phyloP scores from a whole-genome alignment of 139 green algal species.

The Tetraselmis striata region DNA sequence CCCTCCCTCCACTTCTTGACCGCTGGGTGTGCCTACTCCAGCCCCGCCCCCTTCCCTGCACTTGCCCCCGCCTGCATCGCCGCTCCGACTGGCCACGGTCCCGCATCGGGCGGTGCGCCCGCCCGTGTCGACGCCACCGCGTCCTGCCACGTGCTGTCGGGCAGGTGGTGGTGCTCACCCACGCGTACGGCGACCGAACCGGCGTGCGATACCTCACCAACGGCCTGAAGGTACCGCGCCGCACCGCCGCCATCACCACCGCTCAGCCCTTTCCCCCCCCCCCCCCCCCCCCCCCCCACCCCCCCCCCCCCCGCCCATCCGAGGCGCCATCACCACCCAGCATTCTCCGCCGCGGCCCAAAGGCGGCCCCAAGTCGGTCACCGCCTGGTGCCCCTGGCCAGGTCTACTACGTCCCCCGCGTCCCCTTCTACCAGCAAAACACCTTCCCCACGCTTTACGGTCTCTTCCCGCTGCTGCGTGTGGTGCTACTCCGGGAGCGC shows the following conservation, averaged over 20 bases:
- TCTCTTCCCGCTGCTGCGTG: slow-evolving; percentile 47
- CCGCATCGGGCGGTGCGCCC: slow-evolving; percentile 34
- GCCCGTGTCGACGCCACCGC: not conserved
- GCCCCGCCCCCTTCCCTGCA: no score
- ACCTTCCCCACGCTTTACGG: slow-evolving; percentile 67
- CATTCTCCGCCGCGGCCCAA: no score
- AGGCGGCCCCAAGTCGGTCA: no score
- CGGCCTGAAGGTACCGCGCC: slow-evolving; percentile 76
- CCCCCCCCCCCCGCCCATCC: no score
- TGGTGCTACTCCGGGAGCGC: slow-evolving; percentile 68
- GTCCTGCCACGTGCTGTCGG: slow-evolving; percentile 40
- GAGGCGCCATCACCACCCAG: no score
- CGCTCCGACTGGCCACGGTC: no score
- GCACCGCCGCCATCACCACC: not conserved
- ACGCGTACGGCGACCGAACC: slow-evolving; percentile 55
- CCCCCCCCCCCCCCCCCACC: not conserved
- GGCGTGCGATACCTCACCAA: slow-evolving; percentile 84
- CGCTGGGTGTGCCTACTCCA: no score
- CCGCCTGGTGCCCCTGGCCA: no score
- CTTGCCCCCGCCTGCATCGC: no score
- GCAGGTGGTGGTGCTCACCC: slow-evolving; percentile 77
- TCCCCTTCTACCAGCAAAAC: slow-evolving; percentile 59
- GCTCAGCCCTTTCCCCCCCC: not conserved
- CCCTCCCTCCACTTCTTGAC: no score
- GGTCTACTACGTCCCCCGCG: slow-evolving; percentile 88